Percentiles rank a stretch among this genome's conserved stretches.
phyloP scores from a whole-genome alignment of 768 basidiomycete species.

The Leccinum uliginosum region DNA sequence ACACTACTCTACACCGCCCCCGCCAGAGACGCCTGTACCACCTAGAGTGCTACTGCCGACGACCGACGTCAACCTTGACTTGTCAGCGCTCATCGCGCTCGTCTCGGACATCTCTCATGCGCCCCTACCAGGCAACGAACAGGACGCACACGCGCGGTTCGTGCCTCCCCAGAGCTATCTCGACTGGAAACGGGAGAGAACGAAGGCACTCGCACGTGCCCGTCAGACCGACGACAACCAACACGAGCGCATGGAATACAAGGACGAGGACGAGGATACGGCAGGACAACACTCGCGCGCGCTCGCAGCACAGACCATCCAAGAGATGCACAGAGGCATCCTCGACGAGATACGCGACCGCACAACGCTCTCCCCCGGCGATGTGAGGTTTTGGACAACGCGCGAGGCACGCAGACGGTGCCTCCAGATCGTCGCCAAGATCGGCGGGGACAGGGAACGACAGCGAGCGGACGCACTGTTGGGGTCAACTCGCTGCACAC shows the following conservation, averaged over 20 bases:
- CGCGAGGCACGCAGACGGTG: constrained; percentile 50
- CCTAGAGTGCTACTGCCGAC: constrained; percentile 43
- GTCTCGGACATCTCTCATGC: constrained; percentile 80
- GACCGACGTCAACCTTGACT: constrained; percentile 67
- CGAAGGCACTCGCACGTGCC: constrained; percentile 4
- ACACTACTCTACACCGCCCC: constrained; percentile 7
- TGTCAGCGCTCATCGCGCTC: constrained; percentile 81
- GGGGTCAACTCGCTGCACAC: too few species aligned
- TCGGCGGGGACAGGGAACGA: background rate
- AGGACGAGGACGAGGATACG: background rate
- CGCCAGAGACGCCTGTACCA: background rate
- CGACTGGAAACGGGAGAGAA: constrained; percentile 50
- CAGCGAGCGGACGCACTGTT: background rate
- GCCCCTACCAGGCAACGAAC: constrained; percentile 49
- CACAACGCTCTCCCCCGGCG: background rate
- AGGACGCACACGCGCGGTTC: constrained; percentile 63
- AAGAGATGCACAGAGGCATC: constrained; percentile 65
- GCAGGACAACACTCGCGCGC: constrained; percentile 61
- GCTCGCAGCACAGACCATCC: constrained; percentile 64
- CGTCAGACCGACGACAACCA: background rate
- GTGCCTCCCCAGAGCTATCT: constrained; percentile 53
- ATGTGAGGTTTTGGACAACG: constrained; percentile 76
- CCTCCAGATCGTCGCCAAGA: background rate
- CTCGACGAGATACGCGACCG: constrained; percentile 56
- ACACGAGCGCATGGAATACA: background rate